Base-by-base conservation (phyloP, 176 grass and related monocot species). In the Carex littledalei region DNA sequence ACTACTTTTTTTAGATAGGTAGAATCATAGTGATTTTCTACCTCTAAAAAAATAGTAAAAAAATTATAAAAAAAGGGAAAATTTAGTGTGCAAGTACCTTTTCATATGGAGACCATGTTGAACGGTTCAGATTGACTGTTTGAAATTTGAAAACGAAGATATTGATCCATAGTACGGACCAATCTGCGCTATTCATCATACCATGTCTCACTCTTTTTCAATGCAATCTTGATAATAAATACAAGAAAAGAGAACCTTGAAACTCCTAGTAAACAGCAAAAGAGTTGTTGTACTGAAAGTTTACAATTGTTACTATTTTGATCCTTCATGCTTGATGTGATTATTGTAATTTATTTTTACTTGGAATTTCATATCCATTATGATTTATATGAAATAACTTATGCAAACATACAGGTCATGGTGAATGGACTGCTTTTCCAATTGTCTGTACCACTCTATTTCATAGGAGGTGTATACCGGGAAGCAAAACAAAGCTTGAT, bases 371-470 rank as follows among this genome's bases (percentile, higher is more conserved):
- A 43, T 64, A 60, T 49, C 17, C 21, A 10, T 18, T 63, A 79
- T 76, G 13, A 81, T 87, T 73, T 66, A 84, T 86, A 55, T 90
- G 20, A 78, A 59, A 79, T 62, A 61, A 78, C 61, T 84, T 69
- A 56, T 90, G 1, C 77, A 83, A 24, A 50, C 55, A 32, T 89
- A 63, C 62, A 98, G 95, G 95, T 98, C 70, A 98, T 98, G 95
- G 95, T 98, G 60, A 98, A 98, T 92, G 95, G 95, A 32, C 90
- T 98, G 87, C 88, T 98, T 32, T 98, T 98, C 87, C 95, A 98
- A 87, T 90, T 98, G 75, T 98, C 95, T 72, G 74, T 95, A 49
- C 95, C 95, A 77, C 91, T 98, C 55, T 95, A 98, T 84, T 98
- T 98, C 81, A 91, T 98, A 85, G 96, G 96, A 84, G 94, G 96